A percentile compares a stretch with the other conserved stretches of the same genome.
These are phyloP conservation scores for Pseudocercospora crystallina DNA, from an alignment of 2,329 filamentous ascomycete genomes.

Conservation along the genomic window DNA sequence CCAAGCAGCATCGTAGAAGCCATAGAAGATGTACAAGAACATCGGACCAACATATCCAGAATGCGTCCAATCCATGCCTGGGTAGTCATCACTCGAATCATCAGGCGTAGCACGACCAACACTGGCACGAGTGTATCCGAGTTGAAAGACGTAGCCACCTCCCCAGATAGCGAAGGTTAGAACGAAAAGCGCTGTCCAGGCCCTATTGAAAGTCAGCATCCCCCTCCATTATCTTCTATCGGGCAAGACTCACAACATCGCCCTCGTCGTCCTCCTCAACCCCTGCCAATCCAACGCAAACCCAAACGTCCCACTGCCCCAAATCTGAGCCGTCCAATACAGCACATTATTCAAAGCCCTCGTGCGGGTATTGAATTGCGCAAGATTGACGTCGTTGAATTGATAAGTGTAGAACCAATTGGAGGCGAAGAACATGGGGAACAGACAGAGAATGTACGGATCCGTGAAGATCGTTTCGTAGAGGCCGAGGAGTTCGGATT, in stretches of 20 bases:
- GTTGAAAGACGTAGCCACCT: conserved; percentile 76
- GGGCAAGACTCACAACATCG: conserved; percentile 38
- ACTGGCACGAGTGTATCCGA: conserved; percentile 50
- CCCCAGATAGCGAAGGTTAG: conserved; percentile 79
- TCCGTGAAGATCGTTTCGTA: conserved; percentile 69
- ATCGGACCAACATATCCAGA: conserved; percentile 71
- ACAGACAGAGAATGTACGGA: conserved; percentile 70
- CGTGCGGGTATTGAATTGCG: conserved; percentile 71
- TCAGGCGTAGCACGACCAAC: conserved; percentile 11
- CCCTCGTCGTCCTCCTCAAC: conserved; percentile 64
- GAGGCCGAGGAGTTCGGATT: conserved; percentile 72
- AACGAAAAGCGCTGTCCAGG: conserved; percentile 61
- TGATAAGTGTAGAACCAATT: conserved; percentile 82
- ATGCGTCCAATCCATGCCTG: conserved; percentile 62
- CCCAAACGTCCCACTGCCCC: conserved; percentile 72
- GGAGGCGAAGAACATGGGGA: conserved; percentile 76
- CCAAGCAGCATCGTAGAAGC: conserved; percentile 84
- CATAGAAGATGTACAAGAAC: conserved; percentile 87
- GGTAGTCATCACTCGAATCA: conserved; percentile 24
- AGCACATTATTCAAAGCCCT: conserved; percentile 72
- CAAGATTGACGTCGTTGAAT: conserved; percentile 69
- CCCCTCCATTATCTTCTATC: no score
- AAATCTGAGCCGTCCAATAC: conserved; percentile 72
- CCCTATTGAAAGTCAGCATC: no score
- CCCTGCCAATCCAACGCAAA: conserved; percentile 62